Base-by-base conservation (phyloP, 306 rosid genomes). In the Oemleria cerasiformis region DNA sequence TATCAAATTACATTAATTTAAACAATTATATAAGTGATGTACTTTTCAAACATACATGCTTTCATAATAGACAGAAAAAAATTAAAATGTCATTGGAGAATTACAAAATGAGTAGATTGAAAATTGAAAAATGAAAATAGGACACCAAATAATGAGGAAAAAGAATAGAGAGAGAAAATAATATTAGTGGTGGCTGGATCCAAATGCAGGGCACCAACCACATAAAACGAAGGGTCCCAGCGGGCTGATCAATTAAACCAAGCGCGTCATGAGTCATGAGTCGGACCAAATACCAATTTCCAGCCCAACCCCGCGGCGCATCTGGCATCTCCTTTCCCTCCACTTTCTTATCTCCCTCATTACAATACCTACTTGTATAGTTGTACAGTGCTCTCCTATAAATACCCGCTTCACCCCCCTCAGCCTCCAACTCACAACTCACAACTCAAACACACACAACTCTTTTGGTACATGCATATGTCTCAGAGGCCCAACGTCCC, bases 401-500 rank as follows among this genome's bases (percentile, higher is more conserved):
- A 57, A 36, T 57, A 20, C n/a, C 1, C 13, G 20, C 40, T 15
- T 7, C 12, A 1, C 0, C 7, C 2, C 38, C 9, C 44, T 36
- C 65, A 36, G 5, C 47, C 20, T 43, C 1, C 13, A 38, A 25
- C 56, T 17, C 41, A 45, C 25, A 54, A 43, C 56, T 5, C 66
- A 13, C 30, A 50, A n/a, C 40, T 45, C 43, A 0, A 41, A 38
- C 42, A 20, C 67, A 15, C 36, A 30, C 36, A 30, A 2, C 36
- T 13, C 42, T 2, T 7, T 9, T 13, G 21, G 7, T 4, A 41
- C 13, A 16, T 30, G 84, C 83, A 36, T 79, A 79, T 85, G 85
- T 79, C 85, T 85, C 85, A 82, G 57, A 77, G 79, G 71, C 84
- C 71, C 9, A 9, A 9, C 63, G 83, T 82, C 9, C 84, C 87